Evolutionary conservation across 495 filamentous ascomycete species (phyloP), one percentile per base, ranked within the genome.

Genomic region (Beverwykella pulmonaria): DNA sequence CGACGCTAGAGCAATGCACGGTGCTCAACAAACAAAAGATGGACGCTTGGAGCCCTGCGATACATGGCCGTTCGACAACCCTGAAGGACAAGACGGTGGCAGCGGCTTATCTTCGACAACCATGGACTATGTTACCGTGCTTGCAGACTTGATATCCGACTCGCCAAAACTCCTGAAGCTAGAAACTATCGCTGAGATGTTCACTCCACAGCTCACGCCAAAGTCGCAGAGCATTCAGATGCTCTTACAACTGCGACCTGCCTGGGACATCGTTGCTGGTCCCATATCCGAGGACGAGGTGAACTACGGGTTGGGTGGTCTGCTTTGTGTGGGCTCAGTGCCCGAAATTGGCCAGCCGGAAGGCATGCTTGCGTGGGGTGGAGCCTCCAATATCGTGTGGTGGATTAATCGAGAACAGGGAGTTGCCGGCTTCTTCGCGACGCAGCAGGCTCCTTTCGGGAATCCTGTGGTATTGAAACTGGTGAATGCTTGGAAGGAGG

Each of bases 121-220:
- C 7, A 55, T 8, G 5, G 52, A 55, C 52, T 55, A 55, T 29
- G 52, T 55, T 55, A 6, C 52, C 52, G 52, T 55, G 26, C 52
- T 55, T 55, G 27, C 52, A 55, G 52, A 55, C 52, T 55, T 55
- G 52, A 55, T 55, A 6, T 55, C 52, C 5, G 52, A 55, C 26
- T 55, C 52, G 52, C 52, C 52, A 55, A 55, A 32, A 55, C 52
- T 55, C 7, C 29, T 55, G 27, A 55, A 55, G 52, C 52, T 20
- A 6, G 20, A 6, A 29, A 55, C 52, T 20, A 55, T 55, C 20
- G 7, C 52, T n/a, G 52, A 55, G 52, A 6, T 55, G 5, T 55
- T 34, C 30, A 34, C 30, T 5, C 30, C 30, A 10, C 30, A 34
- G 30, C 30, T 34, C 30, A 34, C 10, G 4, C 17, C 17, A 23